Percentiles rank a stretch among this genome's conserved stretches.
These are phyloP conservation scores for Vanderwaltozyma tropicalis DNA, from an alignment of 805 yeast species.

Conservation along the genomic window DNA sequence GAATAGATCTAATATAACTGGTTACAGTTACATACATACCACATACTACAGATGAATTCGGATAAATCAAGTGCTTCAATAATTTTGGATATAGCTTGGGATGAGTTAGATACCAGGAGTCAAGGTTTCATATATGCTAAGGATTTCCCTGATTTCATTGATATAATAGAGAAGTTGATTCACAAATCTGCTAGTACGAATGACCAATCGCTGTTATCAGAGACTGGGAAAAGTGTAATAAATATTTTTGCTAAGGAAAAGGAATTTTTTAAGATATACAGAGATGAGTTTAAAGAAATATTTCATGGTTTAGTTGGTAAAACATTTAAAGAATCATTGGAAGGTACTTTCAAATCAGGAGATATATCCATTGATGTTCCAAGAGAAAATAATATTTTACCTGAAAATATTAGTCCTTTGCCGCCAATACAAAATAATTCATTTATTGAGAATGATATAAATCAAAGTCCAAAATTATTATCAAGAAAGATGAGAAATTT, in stretches of 20 bases:
- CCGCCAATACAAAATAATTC: neutral
- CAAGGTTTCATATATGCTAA: conserved; percentile 22
- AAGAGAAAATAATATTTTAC: neutral
- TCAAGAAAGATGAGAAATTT: conserved; percentile 1
- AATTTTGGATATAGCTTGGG: conserved; percentile 18
- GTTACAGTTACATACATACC: too few relatives aligned
- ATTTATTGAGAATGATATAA: neutral
- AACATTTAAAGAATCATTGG: conserved; percentile 15
- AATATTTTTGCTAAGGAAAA: conserved; percentile 24
- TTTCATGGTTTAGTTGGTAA: conserved; percentile 27
- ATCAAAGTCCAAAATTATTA: neutral
- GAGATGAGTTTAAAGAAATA: conserved; percentile 24
- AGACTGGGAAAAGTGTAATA: conserved; percentile 13
- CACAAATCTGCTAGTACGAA: conserved; percentile 5
- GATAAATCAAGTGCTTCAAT: conserved; percentile 3
- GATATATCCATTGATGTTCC: neutral
- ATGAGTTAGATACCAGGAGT: conserved; percentile 11
- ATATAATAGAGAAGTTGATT: conserved; percentile 11
- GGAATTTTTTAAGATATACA: conserved; percentile 24
- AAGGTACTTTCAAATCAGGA: conserved; percentile 1
- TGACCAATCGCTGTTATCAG: conserved; percentile 16
- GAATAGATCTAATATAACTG: neutral
- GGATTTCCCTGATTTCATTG: conserved; percentile 18
- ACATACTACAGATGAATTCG: neutral
- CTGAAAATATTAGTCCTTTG: neutral